A percentile compares a stretch with the other conserved stretches of the same genome.
Conservation (phyloP, 257 asterid species). For the Fraxinus quadrangulata region DNA sequence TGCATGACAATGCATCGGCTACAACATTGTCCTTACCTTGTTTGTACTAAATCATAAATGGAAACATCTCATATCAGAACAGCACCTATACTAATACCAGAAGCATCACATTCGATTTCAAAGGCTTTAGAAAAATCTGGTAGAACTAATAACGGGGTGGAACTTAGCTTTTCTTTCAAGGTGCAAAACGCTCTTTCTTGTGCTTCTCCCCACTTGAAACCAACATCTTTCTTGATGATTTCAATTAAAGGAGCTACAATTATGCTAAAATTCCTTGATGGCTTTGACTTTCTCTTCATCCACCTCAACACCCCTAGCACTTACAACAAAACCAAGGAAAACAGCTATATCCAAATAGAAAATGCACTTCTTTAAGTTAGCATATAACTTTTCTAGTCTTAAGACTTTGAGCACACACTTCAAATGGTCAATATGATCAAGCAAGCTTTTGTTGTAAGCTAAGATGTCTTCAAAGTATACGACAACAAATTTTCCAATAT, state of each 20-base stretch:
- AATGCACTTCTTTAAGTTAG: not conserved
- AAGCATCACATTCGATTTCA: not conserved
- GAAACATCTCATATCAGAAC: not conserved
- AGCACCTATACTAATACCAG: not conserved
- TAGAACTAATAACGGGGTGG: not conserved
- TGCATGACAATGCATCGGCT: not conserved
- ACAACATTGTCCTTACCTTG: not conserved
- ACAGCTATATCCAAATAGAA: not conserved
- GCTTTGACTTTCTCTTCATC: not conserved
- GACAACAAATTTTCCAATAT: too few species aligned
- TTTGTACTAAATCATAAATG: not conserved
- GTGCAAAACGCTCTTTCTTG: not conserved
- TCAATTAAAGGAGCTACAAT: not conserved
- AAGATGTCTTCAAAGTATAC: not conserved
- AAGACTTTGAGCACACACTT: not conserved
- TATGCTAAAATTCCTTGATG: not conserved
- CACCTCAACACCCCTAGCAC: too few species aligned
- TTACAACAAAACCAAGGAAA: not conserved
- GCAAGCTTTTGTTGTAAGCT: not conserved
- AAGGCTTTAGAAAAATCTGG: not conserved
- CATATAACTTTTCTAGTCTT: not conserved
- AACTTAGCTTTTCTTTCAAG: not conserved
- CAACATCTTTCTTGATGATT: not conserved
- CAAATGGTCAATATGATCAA: not conserved
- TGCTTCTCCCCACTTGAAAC: not conserved